phyloP scores from a whole-genome alignment of 2,329 filamentous ascomycete genomes.

The Apiospora koreana region DNA sequence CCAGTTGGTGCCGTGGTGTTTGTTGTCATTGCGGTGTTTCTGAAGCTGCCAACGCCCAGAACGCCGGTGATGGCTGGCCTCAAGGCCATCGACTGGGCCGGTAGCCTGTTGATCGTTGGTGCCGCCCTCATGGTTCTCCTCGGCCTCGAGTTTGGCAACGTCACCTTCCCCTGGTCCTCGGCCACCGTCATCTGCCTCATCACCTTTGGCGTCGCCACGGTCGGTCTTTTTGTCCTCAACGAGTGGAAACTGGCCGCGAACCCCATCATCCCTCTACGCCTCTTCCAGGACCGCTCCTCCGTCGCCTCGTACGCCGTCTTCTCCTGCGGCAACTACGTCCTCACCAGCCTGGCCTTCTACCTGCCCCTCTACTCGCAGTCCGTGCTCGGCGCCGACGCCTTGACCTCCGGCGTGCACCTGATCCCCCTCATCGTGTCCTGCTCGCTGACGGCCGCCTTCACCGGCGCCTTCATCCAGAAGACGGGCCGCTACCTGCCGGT shows the following conservation, averaged over 20 bases:
- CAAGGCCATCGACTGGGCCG: conserved; percentile 61
- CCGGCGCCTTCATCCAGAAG: conserved; percentile 38
- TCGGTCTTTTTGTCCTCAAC: conserved; percentile 56
- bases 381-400: conserved; percentile 60
- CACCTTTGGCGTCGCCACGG: conserved; percentile 55
- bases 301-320: conserved; percentile 53
- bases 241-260: conserved; percentile 65
- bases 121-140: conserved; percentile 69
- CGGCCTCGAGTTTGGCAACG: conserved; percentile 68
- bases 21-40: conserved; percentile 59
- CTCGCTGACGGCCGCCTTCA: conserved; percentile 41
- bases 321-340: conserved; percentile 54
- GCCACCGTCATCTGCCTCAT: conserved; percentile 63
- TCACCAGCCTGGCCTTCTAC: conserved; percentile 69
- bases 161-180: conserved; percentile 62
- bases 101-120: conserved; percentile 62
- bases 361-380: conserved; percentile 74
- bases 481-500: conserved; percentile 58
- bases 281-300: conserved; percentile 60
- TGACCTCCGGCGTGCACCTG: conserved; percentile 62
- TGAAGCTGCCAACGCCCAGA: conserved; percentile 67
- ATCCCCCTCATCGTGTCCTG: conserved; percentile 60
- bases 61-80: conserved; percentile 64
- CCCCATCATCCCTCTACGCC: conserved; percentile 67
- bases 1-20: conserved; percentile 57